These are phyloP conservation scores for Tubosaeta brunneosetosa DNA, from an alignment of 768 basidiomycete species.

Conservation along the genomic window DNA sequence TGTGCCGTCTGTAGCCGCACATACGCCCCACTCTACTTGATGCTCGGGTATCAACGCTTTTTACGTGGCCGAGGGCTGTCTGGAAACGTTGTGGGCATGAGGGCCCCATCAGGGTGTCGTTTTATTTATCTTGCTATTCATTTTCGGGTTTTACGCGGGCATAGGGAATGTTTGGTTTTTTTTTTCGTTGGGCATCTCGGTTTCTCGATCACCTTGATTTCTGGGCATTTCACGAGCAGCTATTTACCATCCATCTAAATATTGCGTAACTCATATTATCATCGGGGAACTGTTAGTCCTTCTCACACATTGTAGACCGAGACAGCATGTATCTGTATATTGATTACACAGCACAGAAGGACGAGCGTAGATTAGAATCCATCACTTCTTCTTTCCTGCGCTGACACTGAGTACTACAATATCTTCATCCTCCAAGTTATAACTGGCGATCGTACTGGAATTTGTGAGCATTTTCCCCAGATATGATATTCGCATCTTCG, in stretches of 20 bases:
- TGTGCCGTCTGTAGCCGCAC: slow-evolving; percentile 9
- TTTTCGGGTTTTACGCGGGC: slow-evolving; percentile 18
- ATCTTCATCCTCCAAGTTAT: slow-evolving; percentile 93
- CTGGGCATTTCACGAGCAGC: slow-evolving; percentile 6
- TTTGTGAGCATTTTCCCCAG: slow-evolving; percentile 85
- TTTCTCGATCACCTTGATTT: not conserved
- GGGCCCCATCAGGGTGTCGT: slow-evolving; percentile 7
- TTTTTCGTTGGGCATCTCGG: not conserved
- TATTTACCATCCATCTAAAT: slow-evolving; percentile 12
- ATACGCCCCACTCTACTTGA: slow-evolving; percentile 10
- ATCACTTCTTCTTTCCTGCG: slow-evolving; percentile 68
- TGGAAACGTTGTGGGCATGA: slow-evolving; percentile 25
- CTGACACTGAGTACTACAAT: slow-evolving; percentile 70
- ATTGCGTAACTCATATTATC: slow-evolving; percentile 21
- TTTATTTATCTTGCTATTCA: slow-evolving; percentile 1
- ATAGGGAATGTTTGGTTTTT: slow-evolving; percentile 7
- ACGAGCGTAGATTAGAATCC: not conserved
- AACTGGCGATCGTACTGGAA: slow-evolving; percentile 73
- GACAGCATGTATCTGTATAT: slow-evolving; percentile 9
- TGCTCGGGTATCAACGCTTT: slow-evolving; percentile 13
- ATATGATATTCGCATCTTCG: slow-evolving; percentile 75
- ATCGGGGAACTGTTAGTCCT: not conserved
- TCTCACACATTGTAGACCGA: slow-evolving; percentile 5
- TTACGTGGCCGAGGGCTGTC: slow-evolving; percentile 21
- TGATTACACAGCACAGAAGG: slow-evolving; percentile 6